Conservation (phyloP, 441 rosid species). For the Brassica hybrid region DNA sequence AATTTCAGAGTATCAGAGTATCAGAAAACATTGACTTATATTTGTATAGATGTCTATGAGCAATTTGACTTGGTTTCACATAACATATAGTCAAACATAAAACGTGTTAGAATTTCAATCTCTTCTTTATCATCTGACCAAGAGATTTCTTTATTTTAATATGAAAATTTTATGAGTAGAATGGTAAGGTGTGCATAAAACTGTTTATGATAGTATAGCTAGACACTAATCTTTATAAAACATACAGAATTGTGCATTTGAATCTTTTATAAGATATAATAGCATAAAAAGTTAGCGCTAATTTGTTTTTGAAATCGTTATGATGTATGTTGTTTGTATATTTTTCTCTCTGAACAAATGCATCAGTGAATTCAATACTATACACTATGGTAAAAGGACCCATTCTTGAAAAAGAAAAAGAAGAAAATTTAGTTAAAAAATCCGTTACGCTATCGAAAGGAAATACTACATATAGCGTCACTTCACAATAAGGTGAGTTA, state of each 20-base stretch:
- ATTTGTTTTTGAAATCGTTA: background rate
- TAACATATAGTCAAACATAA: no score
- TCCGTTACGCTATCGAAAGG: background rate
- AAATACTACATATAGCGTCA: no score
- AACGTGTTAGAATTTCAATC: no score
- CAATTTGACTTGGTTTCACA: no score
- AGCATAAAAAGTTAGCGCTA: background rate
- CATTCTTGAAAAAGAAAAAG: background rate
- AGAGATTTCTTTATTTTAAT: background rate
- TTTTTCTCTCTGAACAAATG: background rate
- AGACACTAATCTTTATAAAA: background rate
- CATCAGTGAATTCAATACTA: background rate
- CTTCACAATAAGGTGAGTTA: no score
- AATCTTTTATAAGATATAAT: no score
- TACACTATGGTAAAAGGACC: background rate
- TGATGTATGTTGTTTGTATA: slow-evolving; percentile 5
- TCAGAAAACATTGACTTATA: no score
- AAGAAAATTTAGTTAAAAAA: background rate
- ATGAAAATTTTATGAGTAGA: background rate
- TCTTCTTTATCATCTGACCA: no score
- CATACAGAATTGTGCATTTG: no score
- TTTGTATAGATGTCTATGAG: no score
- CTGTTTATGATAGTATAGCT: background rate
- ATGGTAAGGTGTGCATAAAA: background rate
- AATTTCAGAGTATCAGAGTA: no score